Percentiles rank a stretch among this genome's conserved stretches.
phyloP scores from a whole-genome alignment of 2,329 filamentous ascomycete genomes.

The Botryotinia globosa region DNA sequence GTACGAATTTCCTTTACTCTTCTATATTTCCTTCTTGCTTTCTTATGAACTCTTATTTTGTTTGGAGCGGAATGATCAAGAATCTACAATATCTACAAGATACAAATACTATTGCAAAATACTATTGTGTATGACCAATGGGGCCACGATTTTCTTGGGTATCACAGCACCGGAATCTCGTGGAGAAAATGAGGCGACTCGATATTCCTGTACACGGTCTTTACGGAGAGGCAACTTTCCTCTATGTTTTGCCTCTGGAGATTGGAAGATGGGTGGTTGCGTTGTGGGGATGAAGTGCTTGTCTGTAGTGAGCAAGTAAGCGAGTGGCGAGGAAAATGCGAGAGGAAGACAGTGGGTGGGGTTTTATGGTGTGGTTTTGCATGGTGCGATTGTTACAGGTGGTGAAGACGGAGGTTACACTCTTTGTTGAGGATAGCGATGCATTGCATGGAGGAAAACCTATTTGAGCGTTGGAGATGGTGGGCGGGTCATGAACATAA shows the following conservation, averaged over 20 bases:
- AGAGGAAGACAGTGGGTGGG: background rate
- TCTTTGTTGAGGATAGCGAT: background rate
- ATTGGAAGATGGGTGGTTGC: background rate
- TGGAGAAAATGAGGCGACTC: conserved; percentile 37
- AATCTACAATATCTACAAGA: background rate
- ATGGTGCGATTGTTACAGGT: background rate
- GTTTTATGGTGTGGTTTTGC: background rate
- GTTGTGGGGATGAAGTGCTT: background rate
- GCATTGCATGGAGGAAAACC: conserved; percentile 9
- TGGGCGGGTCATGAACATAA: background rate
- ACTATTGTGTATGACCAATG: conserved; percentile 28
- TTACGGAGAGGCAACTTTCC: conserved; percentile 31
- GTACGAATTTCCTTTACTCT: conserved; percentile 14
- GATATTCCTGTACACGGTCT: conserved; percentile 30
- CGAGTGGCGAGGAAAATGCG: conserved; percentile 29
- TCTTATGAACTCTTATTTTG: background rate
- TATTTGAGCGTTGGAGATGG: background rate
- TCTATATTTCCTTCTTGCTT: conserved; percentile 9
- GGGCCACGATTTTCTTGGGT: conserved; percentile 29
- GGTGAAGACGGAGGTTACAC: background rate
- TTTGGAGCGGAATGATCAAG: background rate
- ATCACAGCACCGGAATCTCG: conserved; percentile 36
- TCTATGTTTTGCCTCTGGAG: background rate
- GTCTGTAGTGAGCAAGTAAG: conserved; percentile 19
- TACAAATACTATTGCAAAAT: conserved; percentile 21